Conservation (phyloP, 306 rosid species). For the Hippophae tibetana region DNA sequence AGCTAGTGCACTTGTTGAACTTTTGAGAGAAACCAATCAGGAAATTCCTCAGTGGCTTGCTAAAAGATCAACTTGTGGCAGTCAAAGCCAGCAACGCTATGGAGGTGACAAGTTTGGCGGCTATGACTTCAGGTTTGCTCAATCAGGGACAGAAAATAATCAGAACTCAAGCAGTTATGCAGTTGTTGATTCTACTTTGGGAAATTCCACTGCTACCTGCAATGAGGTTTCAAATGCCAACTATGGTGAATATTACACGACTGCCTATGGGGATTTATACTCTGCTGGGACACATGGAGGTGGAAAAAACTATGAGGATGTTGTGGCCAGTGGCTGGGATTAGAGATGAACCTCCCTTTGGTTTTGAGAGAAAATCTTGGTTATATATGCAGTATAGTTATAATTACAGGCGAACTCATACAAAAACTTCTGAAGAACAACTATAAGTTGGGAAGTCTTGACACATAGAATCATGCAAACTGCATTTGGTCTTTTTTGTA, state of each 20-base stretch:
- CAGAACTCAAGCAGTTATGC: constrained; percentile 17
- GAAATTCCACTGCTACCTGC: neutral
- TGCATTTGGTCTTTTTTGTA: too few species aligned
- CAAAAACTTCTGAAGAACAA: too few species aligned
- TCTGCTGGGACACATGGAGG: constrained; percentile 17
- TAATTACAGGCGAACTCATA: too few species aligned
- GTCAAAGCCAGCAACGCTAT: constrained; percentile 1
- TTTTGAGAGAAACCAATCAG: constrained; percentile 32
- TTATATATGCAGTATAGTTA: too few species aligned
- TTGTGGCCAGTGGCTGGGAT: constrained; percentile 60
- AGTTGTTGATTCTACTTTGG: constrained; percentile 12
- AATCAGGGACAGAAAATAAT: constrained; percentile 17
- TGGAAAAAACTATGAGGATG: constrained; percentile 15
- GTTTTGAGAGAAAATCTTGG: too few species aligned
- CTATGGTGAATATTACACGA: constrained; percentile 3
- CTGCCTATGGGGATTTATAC: constrained; percentile 3
- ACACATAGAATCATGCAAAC: too few species aligned
- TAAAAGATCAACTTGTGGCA: constrained; percentile 11
- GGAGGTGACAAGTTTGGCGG: constrained; percentile 25
- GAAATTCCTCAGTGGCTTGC: constrained; percentile 38
- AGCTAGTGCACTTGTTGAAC: constrained; percentile 25
- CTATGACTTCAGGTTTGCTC: constrained; percentile 27
- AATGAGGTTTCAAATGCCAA: neutral
- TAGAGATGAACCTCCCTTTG: constrained; percentile 12
- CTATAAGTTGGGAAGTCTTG: too few species aligned